These are phyloP conservation scores for Bacterosira constricta DNA, from an alignment of 108 stramenopile genomes.

Conservation along the genomic window DNA sequence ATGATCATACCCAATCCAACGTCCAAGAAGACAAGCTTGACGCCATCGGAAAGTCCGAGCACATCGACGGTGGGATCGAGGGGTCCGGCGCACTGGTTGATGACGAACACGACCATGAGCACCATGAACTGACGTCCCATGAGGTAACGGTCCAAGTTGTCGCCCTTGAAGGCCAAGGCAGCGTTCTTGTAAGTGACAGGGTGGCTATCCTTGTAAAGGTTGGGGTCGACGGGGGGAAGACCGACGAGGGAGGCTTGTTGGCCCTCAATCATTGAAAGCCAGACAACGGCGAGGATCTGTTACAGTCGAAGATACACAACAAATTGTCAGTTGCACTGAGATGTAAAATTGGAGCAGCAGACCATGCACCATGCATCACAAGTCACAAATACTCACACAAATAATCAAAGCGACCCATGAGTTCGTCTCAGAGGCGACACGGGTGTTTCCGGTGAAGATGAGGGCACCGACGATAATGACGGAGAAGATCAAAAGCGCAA, in stretches of 20 bases:
- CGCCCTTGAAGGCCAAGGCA: constrained; percentile 72
- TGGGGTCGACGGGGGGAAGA: constrained; percentile 69
- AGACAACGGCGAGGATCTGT: constrained; percentile 45
- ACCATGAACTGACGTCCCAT: constrained; percentile 93
- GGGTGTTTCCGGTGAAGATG: constrained; percentile 68
- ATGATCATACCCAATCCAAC: constrained; percentile 81
- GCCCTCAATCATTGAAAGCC: constrained; percentile 81
- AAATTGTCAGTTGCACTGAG: neutral
- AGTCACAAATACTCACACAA: constrained; percentile 25
- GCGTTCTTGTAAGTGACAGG: constrained; percentile 65
- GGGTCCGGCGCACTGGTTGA: constrained; percentile 71
- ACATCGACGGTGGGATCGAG: constrained; percentile 57
- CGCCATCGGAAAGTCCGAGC: constrained; percentile 52
- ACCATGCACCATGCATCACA: neutral
- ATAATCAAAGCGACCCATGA: constrained; percentile 59
- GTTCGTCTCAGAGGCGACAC: constrained; percentile 54
- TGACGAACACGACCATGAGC: constrained; percentile 68
- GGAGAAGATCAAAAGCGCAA: constrained; percentile 60
- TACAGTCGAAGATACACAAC: neutral
- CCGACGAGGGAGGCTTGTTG: constrained; percentile 77
- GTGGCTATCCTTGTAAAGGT: constrained; percentile 75
- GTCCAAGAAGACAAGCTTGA: constrained; percentile 71
- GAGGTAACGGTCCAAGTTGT: constrained; percentile 87
- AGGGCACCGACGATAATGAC: constrained; percentile 60
- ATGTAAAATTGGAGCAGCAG: neutral